Base-by-base conservation (phyloP, 192 early-diverging fungal genomes). In the Linnemannia elongata region DNA sequence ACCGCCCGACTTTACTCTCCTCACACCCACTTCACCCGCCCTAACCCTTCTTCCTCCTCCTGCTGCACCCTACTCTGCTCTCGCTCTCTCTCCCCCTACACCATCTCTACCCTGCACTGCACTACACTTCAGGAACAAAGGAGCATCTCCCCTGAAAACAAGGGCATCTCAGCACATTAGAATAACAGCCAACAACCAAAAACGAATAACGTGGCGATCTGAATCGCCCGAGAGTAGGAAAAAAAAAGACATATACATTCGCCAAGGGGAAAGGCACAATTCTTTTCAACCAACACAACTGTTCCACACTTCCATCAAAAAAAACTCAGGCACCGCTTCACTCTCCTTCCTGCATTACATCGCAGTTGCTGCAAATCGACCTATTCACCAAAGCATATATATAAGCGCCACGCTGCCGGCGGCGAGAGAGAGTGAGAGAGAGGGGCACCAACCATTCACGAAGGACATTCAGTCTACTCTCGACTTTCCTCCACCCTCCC, bases 171-270 rank as follows among this genome's bases (percentile, higher is more conserved):
- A 13, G 15, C 60, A 33, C 27, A 66, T 13, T 66, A 69, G 76
- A 24, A 66, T 77, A 27, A 45, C 69, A 71, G 69, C 69, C 41
- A 45, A 24, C 66, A 44, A 47, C 33, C 6, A 33, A 0, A 24
- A 15, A 22, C 3, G 6, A n/a, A 71, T 38, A 78, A 71, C 68
- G 77, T 69, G 66, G 66, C 45, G 47, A 71, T 52, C 70, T 33
- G 77, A 78, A 78, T 78, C 77, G 77, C 77, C 77, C 77, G 72
- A 78, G 52, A 71, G 42, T 3, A 52, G 39, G 9, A 10, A 36
- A n/a, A n/a, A 63, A 30, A 33, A 63, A 63, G n/a, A 49, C 47
- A 49, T 1, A 17, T 49, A 38, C 47, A 7, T 42, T 66, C 63
- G 24, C 63, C 63, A 63, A 60, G 75, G 60, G 75, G 75, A 66